Evolutionary conservation across 257 asterid species (phyloP).

Genomic region (Thymus mandschuricus): DNA sequence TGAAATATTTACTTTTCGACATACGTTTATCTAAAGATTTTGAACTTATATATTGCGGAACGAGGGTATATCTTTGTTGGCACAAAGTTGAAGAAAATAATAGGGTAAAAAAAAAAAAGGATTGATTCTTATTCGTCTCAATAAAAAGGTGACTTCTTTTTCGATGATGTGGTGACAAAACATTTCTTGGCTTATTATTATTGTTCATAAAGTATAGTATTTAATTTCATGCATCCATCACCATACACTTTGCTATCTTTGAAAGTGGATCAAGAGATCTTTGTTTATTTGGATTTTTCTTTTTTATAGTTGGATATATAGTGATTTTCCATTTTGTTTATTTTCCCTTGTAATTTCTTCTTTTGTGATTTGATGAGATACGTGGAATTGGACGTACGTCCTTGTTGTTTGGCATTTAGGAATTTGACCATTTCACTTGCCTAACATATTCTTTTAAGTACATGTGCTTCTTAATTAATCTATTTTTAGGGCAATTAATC

Average conservation of each 20-base stretch:
- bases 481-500: too few relatives aligned
- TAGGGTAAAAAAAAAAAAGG: slow-evolving; percentile 21
- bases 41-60: too few relatives aligned
- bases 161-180: slow-evolving; percentile 31
- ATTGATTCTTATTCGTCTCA: slow-evolving; percentile 44
- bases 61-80: slow-evolving; percentile 24
- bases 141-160: slow-evolving; percentile 34
- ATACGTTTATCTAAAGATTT: too few relatives aligned
- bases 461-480: too few relatives aligned
- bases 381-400: neutral
- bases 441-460: too few relatives aligned
- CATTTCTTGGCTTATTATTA: slow-evolving; percentile 29
- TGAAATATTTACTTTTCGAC: too few relatives aligned
- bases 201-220: slow-evolving; percentile 15
- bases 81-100: slow-evolving; percentile 35
- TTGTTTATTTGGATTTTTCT: neutral
- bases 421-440: too few relatives aligned
- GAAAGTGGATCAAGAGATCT: neutral
- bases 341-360: neutral
- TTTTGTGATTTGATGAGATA: neutral
- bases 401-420: neutral
- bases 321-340: neutral
- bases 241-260: slow-evolving; percentile 16
- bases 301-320: neutral
- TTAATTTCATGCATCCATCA: neutral